phyloP scores from a whole-genome alignment of 176 grass and related monocot species.

The Rhynchospora pubera region DNA sequence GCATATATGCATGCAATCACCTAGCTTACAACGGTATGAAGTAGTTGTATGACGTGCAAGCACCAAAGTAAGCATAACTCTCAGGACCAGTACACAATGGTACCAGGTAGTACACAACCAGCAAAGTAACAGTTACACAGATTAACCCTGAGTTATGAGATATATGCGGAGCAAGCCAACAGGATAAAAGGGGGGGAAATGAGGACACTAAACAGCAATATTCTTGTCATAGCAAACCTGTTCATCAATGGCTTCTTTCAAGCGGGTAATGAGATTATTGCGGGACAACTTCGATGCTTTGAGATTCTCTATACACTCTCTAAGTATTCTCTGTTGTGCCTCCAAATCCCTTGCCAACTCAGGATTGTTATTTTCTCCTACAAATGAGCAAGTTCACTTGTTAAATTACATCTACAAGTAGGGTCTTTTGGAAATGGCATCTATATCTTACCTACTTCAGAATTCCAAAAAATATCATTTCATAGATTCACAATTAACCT shows the following conservation, averaged over 20 bases:
- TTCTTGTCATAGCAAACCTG: conserved; percentile 43
- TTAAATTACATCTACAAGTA: conserved; percentile 17
- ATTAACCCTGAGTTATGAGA: not conserved
- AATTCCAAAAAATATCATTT: conserved; percentile 1
- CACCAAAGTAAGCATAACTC: not conserved
- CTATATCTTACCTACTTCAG: conserved; percentile 16
- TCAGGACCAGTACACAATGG: not conserved
- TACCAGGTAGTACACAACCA: not conserved
- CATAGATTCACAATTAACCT: conserved; percentile 6
- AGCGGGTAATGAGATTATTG: conserved; percentile 38
- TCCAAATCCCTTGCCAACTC: conserved; percentile 38
- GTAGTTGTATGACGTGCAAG: not conserved
- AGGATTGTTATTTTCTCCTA: conserved; percentile 42
- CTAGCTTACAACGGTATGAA: not conserved
- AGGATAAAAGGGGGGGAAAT: conserved; percentile 9
- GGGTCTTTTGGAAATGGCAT: not conserved
- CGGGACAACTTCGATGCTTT: conserved; percentile 56
- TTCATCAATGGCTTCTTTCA: conserved; percentile 71
- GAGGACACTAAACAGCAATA: not conserved
- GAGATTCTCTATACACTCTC: conserved; percentile 58
- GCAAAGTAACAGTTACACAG: not conserved
- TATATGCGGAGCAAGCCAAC: not conserved
- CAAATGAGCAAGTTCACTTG: conserved; percentile 27
- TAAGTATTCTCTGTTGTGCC: conserved; percentile 47
- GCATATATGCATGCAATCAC: not conserved